Base-by-base conservation (phyloP, 495 filamentous ascomycete genomes). In the Penicillium arizonense region DNA sequence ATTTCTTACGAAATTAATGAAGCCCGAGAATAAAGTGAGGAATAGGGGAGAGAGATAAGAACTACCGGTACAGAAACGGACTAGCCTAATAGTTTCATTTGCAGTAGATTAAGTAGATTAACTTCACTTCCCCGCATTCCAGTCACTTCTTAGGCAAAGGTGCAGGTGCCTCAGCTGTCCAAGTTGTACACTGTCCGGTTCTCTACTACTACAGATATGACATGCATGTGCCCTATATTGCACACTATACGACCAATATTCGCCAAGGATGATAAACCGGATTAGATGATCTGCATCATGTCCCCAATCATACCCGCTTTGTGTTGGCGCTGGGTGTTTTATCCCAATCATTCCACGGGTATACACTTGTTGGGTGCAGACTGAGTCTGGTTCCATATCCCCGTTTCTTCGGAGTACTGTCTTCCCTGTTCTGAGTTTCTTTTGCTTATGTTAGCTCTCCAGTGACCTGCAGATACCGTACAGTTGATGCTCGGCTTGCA, bases 401-500 rank as follows among this genome's bases (percentile, higher is more conserved):
- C 24, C 21, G 43, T 13, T 14, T 35, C 21, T 38, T 23, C 56
- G 56, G 57, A 56, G 44, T 28, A 56, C 57, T 44, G 53, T 59
- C 57, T 21, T 59, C 48, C 53, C 48, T 18, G 16, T 42, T 20
- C n/a, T 36, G 41, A 39, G 20, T 10, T 16, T 44, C 28, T 30
- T 10, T 30, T 5, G 6, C 28, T 30, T 8, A 10, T 7, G 28
- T 30, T 30, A 30, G 28, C 7, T 30, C 28, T 10, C 28, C 28
- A 2, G 28, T 30, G 28, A 7, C 28, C 0, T 30, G 28, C 28
- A 30, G 28, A 30, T 30, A 30, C 9, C 28, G 0, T 7, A 10
- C 28, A 30, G 6, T 9, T 30, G 28, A 9, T 30, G 28, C 9
- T 30, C 7, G 28, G 28, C 28, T 30, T 30, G 28, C 28, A 30